phyloP scores from a whole-genome alignment of 1,139 yeast genomes.

The Pichia cactophila region DNA sequence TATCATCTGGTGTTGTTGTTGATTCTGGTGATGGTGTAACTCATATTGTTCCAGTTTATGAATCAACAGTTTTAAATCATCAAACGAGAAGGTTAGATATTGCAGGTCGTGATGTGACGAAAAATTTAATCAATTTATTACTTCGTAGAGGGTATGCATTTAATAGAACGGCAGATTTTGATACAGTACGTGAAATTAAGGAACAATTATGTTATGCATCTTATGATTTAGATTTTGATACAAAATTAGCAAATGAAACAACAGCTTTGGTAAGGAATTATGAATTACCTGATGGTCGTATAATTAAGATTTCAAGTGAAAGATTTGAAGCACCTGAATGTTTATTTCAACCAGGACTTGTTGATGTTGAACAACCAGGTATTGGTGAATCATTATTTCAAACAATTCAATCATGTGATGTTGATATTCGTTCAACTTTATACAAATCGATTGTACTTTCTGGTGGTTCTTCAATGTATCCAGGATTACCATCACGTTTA shows the following conservation, averaged over 20 bases:
- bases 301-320: slow-evolving; percentile 89
- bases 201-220: slow-evolving; percentile 94
- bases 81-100: slow-evolving; percentile 88
- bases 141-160: slow-evolving; percentile 96
- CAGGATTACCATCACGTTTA: slow-evolving; percentile 91
- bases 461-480: slow-evolving; percentile 97
- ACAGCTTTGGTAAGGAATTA: slow-evolving; percentile 86
- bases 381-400: slow-evolving; percentile 88
- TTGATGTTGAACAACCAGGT: slow-evolving; percentile 97
- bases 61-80: slow-evolving; percentile 90
- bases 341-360: slow-evolving; percentile 90
- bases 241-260: slow-evolving; percentile 84
- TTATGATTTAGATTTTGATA: slow-evolving; percentile 84
- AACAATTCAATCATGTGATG: slow-evolving; percentile 89
- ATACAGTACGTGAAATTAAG: slow-evolving; percentile 95
- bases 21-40: slow-evolving; percentile 87
- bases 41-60: slow-evolving; percentile 96
- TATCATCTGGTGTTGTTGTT: slow-evolving; percentile 96
- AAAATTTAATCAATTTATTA: slow-evolving; percentile 81
- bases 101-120: slow-evolving; percentile 97
- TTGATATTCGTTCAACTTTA: slow-evolving; percentile 82
- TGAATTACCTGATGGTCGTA: slow-evolving; percentile 95
- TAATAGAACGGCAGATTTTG: slow-evolving; percentile 97
- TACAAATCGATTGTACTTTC: slow-evolving; percentile 75
- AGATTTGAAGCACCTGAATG: slow-evolving; percentile 98